Base-by-base conservation (phyloP, 768 basidiomycete genomes). In the Wakefieldia striispora region DNA sequence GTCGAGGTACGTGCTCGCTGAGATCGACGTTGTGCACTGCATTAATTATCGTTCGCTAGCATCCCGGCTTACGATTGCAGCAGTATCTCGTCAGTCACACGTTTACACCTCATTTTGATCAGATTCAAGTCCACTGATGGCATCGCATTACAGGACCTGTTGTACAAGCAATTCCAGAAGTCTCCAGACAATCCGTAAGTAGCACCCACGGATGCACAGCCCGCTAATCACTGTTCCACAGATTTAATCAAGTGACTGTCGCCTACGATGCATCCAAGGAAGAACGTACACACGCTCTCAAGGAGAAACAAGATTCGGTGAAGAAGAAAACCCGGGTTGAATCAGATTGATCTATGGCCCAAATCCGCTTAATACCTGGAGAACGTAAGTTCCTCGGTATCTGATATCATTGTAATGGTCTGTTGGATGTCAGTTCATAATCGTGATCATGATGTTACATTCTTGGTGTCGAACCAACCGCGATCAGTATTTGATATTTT, bases 121-220 rank as follows among this genome's bases (percentile, higher is more conserved):
- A 2, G 19, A 47, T 39, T 38, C 24, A 21, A 17, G 29, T 23
- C 13, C 21, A 20, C 43, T 64, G 13, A 56, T 17, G 23, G 10
- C 44, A 34, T 44, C 29, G 13, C 19, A 7, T 29, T 46, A 55
- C 63, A 92, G 82, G 94, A 97, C 51, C 70, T 93, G 42, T 71
- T 97, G 41, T 86, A 81, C 80, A 97, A 95, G 71, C 84, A 91
- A 67, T 97, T 97, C 83, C 91, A 97, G 69, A 97, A 97, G 69
- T 86, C 90, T 2, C 91, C 93, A 0, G 94, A 97, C 54, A 97
- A 97, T 69, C 90, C 94, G 93, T 95, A 71, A 63, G 87, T 31
- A 5, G 13, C 17, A 33, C 4, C 7, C 9, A 34, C 39, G 27
- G 43, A 38, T 48, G 43, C 47, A 57, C 40, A 21, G 55, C 49